Evolutionary conservation across 2,329 filamentous ascomycete genomes (phyloP).

Genomic region (Dothidotthia symphoricarpi): DNA sequence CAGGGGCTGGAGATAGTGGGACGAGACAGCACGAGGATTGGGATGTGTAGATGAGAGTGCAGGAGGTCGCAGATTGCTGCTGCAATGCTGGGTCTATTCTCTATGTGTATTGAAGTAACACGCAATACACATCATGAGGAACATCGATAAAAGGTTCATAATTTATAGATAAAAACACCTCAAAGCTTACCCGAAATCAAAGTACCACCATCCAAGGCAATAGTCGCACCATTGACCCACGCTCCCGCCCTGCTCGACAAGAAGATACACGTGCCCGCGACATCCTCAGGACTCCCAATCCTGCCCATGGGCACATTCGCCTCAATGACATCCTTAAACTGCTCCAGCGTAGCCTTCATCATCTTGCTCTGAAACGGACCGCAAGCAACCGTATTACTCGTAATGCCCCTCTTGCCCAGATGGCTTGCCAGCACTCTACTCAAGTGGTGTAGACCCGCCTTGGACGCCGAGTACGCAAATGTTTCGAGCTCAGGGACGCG

Average conservation of each 20-base stretch:
- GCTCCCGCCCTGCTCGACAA: conserved; percentile 64
- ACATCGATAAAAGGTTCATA: too few relatives aligned
- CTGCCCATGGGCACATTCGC: conserved; percentile 63
- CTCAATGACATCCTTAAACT: conserved; percentile 57
- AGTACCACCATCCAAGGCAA: conserved; percentile 44
- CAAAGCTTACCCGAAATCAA: conserved; percentile 41
- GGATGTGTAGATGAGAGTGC: too few relatives aligned
- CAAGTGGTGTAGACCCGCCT: conserved; percentile 64
- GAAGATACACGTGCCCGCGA: conserved; percentile 70
- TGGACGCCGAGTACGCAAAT: conserved; percentile 60
- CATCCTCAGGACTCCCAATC: conserved; percentile 66
- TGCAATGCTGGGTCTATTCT: too few relatives aligned
- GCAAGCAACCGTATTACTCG: conserved; percentile 68
- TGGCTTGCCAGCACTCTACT: conserved; percentile 63
- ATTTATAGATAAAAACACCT: too few relatives aligned
- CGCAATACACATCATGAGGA: too few relatives aligned
- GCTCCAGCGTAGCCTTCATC: conserved; percentile 68
- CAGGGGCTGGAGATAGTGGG: too few relatives aligned
- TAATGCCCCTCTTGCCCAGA: conserved; percentile 60
- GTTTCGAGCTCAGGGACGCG: conserved; percentile 60
- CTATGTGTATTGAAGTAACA: too few relatives aligned
- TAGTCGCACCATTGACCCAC: conserved; percentile 46
- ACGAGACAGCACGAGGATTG: too few relatives aligned
- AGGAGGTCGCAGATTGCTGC: too few relatives aligned
- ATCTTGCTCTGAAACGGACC: conserved; percentile 71